Base-by-base conservation (phyloP, 305 asterid species). In the Fraxinus velutina region DNA sequence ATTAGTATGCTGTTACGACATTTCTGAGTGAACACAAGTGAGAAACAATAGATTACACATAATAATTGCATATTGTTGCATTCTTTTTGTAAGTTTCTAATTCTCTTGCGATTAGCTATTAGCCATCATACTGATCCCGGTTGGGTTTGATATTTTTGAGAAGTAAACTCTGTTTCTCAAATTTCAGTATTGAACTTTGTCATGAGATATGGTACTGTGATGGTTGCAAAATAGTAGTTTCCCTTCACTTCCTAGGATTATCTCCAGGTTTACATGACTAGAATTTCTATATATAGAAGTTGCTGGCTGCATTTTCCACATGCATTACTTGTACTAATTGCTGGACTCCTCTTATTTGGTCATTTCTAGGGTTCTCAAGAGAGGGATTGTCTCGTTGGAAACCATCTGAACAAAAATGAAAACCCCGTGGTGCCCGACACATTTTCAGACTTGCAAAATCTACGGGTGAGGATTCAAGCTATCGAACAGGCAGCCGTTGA, bases 401-500 rank as follows among this genome's bases (percentile, higher is more conserved):
- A 77, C 84, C 80, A n/a, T 80, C 75, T 9, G 39, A 86, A 57
- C 1, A 87, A 82, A 72, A 83, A 86, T 83, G 80, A 81, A 83
- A 86, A 83, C 39, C 77, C 78, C 75, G 62, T 10, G 50, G 27
- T 17, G 72, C 75, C 81, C 6, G 89, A 84, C 80, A 75, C 85
- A 52, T 52, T 87, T 34, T 80, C 88, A 2, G 92, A 89, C 55
- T 84, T 96, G 87, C 89, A 77, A 36, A 92, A 89, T 86, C 79
- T 92, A 78, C 87, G 88, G 74, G 78, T 81, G 52, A 91, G 95
- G 86, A 90, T 93, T 78, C 89, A 84, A 85, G 89, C 87, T 19
- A 85, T 91, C 75, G 93, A 87, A 86, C 89, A 87, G 88, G 88
- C 90, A 47, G 90, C 93, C 76, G 80, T 81, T 12, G 93, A 89